Base-by-base conservation (phyloP, 257 asterid genomes). In the Eucommia ulmoides region DNA sequence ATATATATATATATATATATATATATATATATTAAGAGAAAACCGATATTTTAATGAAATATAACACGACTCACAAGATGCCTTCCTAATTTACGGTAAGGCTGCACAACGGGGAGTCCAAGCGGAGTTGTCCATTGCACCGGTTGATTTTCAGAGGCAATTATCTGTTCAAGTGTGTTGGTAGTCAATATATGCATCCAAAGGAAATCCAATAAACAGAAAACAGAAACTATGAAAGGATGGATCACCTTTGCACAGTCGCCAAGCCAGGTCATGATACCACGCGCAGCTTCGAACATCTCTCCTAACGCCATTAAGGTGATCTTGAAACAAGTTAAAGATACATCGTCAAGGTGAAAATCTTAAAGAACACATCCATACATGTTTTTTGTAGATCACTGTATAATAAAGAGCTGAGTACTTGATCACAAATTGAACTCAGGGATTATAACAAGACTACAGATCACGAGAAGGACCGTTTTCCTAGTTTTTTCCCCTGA, bases 51-150 rank as follows among this genome's bases (percentile, higher is more conserved):
- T n/a, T n/a, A n/a, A n/a, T n/a, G n/a, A n/a, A n/a, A n/a, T n/a
- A n/a, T n/a, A n/a, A 26, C 22, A 46, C 57, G 23, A 64, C 94
- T 77, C 58, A 86, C 96, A 52, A 80, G 67, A 65, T 73, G 93
- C 59, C 79, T 71, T 75, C 84, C 83, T 53, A 61, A 11, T 65
- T 68, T 68, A 58, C 81, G 93, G 66, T 91, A 91, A 51, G 98
- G 98, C 77, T 91, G 98, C 68, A 91, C 98, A 56, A 91, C 98
- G 21, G 98, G 98, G 57, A 91, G 96, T 54, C 98, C 98, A 44
- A 91, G 93, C 45, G 96, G 98, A 73, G 96, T 91, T 56, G 87
- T 85, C 98, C 98, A 91, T 41, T 64, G 55, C 71, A 91, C 98
- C 10, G 98, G 79, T 61, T 83, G 78, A 51, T 91, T 91, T 72